Conservation (phyloP, 495 filamentous ascomycete genomes). For the Xylaria castorea region DNA sequence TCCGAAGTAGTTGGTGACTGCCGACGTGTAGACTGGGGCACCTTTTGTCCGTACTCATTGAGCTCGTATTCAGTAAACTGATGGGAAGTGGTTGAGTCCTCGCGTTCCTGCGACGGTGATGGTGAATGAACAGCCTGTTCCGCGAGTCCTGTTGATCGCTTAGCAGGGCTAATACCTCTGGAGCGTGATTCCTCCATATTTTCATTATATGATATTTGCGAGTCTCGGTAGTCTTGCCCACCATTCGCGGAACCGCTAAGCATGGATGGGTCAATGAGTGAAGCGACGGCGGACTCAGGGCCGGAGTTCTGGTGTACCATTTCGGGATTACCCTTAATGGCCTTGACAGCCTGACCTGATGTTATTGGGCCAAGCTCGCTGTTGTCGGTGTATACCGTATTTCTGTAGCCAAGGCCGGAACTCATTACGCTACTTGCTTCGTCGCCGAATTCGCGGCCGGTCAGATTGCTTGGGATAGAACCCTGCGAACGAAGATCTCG, state of each 20-base stretch:
- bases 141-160: slow-evolving; percentile 42
- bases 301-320: slow-evolving; percentile 73
- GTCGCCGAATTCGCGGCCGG: slow-evolving; percentile 48
- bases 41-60: slow-evolving; percentile 61
- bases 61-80: slow-evolving; percentile 57
- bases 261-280: slow-evolving; percentile 81
- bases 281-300: slow-evolving; percentile 88
- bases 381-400: slow-evolving; percentile 70
- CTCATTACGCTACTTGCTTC: slow-evolving; percentile 48
- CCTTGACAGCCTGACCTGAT: slow-evolving; percentile 71
- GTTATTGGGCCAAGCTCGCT: slow-evolving; percentile 69
- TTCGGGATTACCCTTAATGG: slow-evolving; percentile 73
- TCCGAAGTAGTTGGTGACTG: slow-evolving; percentile 57
- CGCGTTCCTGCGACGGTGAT: slow-evolving; percentile 34
- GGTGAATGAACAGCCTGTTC: slow-evolving; percentile 42
- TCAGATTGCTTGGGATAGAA: slow-evolving; percentile 49
- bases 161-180: slow-evolving; percentile 45
- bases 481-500: slow-evolving; percentile 43
- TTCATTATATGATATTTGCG: slow-evolving; percentile 51
- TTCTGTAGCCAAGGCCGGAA: slow-evolving; percentile 60
- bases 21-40: slow-evolving; percentile 48
- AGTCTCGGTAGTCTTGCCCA: slow-evolving; percentile 44
- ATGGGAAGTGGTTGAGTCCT: slow-evolving; percentile 36
- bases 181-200: slow-evolving; percentile 32
- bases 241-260: slow-evolving; percentile 55